Evolutionary conservation across 2,329 filamentous ascomycete genomes (phyloP).

Genomic region (Pyrenophora teres): DNA sequence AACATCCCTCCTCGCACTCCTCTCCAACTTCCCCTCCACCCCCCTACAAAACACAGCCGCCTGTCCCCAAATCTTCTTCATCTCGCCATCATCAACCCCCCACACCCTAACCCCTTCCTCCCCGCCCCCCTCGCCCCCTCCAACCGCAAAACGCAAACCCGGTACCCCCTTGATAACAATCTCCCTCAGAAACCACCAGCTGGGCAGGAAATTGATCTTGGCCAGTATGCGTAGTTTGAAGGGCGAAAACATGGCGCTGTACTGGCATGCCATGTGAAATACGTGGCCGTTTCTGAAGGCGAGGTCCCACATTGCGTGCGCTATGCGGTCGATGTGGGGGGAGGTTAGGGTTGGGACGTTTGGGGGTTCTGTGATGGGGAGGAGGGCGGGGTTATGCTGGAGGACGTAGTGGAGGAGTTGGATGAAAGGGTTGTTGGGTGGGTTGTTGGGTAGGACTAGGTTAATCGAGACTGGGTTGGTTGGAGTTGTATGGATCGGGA

Average conservation of each 20-base stretch:
- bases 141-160: no score
- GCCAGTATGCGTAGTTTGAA: slow-evolving; percentile 24
- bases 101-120: no score
- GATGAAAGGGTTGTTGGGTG: neutral
- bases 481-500: no score
- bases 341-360: neutral
- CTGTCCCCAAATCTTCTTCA: no score
- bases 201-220: slow-evolving; percentile 24
- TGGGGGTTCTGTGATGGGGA: neutral
- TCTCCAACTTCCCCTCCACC: no score
- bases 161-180: neutral
- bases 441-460: neutral
- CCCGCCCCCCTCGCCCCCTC: no score
- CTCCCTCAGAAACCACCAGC: slow-evolving; percentile 27
- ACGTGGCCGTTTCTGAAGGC: slow-evolving; percentile 7
- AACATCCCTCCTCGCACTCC: no score
- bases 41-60: no score
- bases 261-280: slow-evolving; percentile 9
- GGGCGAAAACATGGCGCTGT: slow-evolving; percentile 12
- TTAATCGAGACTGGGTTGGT: neutral
- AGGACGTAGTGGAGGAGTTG: slow-evolving; percentile 4
- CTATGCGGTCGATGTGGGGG: slow-evolving; percentile 8
- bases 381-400: neutral
- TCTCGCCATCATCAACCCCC: no score
- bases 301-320: slow-evolving; percentile 22